phyloP scores from a whole-genome alignment of 2,329 filamentous ascomycete genomes.

The Fusarium sublunatum region DNA sequence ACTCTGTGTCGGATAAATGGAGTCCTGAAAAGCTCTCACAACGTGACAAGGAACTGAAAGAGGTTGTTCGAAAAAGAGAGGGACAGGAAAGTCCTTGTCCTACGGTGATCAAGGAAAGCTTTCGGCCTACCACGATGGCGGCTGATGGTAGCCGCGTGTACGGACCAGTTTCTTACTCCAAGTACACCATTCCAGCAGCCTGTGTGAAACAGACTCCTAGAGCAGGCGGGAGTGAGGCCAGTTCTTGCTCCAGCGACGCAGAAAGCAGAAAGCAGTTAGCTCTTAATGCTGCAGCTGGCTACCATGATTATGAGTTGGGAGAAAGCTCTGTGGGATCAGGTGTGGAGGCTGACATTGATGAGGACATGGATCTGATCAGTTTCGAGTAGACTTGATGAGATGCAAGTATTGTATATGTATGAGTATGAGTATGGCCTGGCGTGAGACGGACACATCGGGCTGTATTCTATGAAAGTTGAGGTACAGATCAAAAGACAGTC shows the following conservation, averaged over 20 bases:
- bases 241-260: background rate
- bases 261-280: slow-evolving; percentile 18
- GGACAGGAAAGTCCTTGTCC: background rate
- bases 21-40: slow-evolving; percentile 29
- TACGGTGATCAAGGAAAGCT: slow-evolving; percentile 4
- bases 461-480: background rate
- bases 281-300: slow-evolving; percentile 15
- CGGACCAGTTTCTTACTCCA: background rate
- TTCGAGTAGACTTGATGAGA: slow-evolving; percentile 13
- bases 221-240: background rate
- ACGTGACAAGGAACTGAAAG: slow-evolving; percentile 12
- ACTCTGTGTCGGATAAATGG: slow-evolving; percentile 33
- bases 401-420: background rate
- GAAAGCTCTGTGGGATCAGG: no score
- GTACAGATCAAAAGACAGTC: background rate
- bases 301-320: background rate
- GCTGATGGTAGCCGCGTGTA: background rate
- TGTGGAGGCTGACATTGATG: background rate
- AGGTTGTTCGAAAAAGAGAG: background rate
- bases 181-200: slow-evolving; percentile 4
- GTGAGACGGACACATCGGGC: background rate
- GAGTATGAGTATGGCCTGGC: background rate
- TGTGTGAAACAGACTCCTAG: background rate
- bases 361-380: slow-evolving; percentile 20
- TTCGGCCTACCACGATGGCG: background rate